Conservation (phyloP, 306 rosid species). For the Ormosia semicastrata region DNA sequence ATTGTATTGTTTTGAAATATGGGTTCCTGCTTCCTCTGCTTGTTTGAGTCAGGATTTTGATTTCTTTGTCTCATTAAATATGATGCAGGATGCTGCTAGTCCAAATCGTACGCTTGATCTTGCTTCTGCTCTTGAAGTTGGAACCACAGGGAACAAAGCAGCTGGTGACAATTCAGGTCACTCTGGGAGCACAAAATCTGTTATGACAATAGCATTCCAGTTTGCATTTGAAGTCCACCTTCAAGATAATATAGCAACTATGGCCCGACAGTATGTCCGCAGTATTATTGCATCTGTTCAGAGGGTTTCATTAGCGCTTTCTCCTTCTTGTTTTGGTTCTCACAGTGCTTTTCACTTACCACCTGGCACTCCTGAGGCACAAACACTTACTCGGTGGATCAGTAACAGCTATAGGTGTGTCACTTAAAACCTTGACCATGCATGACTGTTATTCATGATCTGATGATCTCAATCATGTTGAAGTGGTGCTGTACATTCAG, state of each 20-base stretch:
- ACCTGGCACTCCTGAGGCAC: slow-evolving; percentile 92
- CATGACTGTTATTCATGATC: neutral
- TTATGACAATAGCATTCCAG: slow-evolving; percentile 98
- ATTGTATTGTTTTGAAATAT: neutral
- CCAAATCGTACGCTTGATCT: slow-evolving; percentile 97
- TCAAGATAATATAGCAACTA: slow-evolving; percentile 80
- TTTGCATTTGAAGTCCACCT: slow-evolving; percentile 90
- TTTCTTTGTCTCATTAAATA: neutral
- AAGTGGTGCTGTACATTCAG: neutral
- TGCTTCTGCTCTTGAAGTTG: slow-evolving; percentile 93
- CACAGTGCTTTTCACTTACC: slow-evolving; percentile 60
- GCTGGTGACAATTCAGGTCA: slow-evolving; percentile 58
- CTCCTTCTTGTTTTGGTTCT: slow-evolving; percentile 73
- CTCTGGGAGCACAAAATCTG: slow-evolving; percentile 78
- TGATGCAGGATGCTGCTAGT: slow-evolving; percentile 71
- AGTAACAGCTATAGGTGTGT: slow-evolving; percentile 74
- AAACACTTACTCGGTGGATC: slow-evolving; percentile 87
- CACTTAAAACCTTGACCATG: neutral
- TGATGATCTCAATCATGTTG: neutral
- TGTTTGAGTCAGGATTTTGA: slow-evolving; percentile 8
- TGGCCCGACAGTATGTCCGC: slow-evolving; percentile 93
- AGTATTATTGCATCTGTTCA: slow-evolving; percentile 93
- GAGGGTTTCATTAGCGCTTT: slow-evolving; percentile 93
- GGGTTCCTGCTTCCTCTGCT: neutral
- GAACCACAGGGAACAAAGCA: slow-evolving; percentile 68